A percentile compares a stretch with the other conserved stretches of the same genome.
These are phyloP conservation scores for Zygosaccharomyces lentus DNA, from an alignment of 805 yeast species.

Conservation along the genomic window DNA sequence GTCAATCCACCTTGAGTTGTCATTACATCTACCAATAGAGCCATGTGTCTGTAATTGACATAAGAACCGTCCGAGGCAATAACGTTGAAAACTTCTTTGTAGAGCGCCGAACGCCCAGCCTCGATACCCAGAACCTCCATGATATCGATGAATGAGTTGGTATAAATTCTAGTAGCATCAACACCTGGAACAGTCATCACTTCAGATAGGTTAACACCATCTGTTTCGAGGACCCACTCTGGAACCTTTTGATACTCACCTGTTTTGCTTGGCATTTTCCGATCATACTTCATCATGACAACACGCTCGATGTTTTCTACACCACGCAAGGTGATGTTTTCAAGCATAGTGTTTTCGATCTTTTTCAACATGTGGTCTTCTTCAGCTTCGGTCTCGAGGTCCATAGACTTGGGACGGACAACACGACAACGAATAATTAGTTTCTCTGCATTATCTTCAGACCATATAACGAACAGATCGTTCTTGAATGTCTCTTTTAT, in stretches of 20 bases:
- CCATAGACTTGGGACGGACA: slow-evolving; percentile 88
- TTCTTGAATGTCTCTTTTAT: slow-evolving; percentile 90
- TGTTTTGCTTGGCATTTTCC: slow-evolving; percentile 62
- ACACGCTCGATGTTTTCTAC: slow-evolving; percentile 84
- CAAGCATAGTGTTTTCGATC: slow-evolving; percentile 94
- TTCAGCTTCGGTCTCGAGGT: slow-evolving; percentile 91
- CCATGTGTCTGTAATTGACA: slow-evolving; percentile 98
- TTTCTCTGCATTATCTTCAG: slow-evolving; percentile 97
- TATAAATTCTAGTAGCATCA: slow-evolving; percentile 83
- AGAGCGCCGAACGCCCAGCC: slow-evolving; percentile 93
- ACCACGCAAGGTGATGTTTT: slow-evolving; percentile 92
- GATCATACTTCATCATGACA: slow-evolving; percentile 78
- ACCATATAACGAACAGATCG: slow-evolving; percentile 96
- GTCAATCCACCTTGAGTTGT: slow-evolving; percentile 96
- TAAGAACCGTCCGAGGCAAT: slow-evolving; percentile 99
- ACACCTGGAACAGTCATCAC: slow-evolving; percentile 96
- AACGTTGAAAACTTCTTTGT: slow-evolving; percentile 91
- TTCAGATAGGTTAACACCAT: slow-evolving; percentile 93
- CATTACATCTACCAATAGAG: slow-evolving; percentile 95
- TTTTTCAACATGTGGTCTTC: slow-evolving; percentile 95
- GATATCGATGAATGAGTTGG: slow-evolving; percentile 94
- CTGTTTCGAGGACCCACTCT: slow-evolving; percentile 98
- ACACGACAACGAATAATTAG: slow-evolving; percentile 97
- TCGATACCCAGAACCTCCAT: slow-evolving; percentile 95
- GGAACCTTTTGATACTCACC: slow-evolving; percentile 88